phyloP scores from a whole-genome alignment of 768 basidiomycete genomes.

The Lepiota brunneoincarnata region DNA sequence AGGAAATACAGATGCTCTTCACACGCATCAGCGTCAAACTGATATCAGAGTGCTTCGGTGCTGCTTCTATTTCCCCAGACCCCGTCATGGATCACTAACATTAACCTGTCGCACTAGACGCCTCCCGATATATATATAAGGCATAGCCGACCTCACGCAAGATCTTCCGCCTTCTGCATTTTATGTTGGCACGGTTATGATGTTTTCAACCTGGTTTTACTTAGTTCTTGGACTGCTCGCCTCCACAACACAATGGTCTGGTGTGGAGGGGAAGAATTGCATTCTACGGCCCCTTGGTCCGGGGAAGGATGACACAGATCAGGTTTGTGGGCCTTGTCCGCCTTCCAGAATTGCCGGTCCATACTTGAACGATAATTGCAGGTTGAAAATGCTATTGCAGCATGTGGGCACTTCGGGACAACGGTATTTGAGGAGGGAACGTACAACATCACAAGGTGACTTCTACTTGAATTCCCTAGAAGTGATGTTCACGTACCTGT shows the following conservation, averaged over 20 bases:
- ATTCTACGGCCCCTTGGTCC: constrained; percentile 30
- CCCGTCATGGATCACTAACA: not conserved
- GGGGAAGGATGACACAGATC: constrained; percentile 38
- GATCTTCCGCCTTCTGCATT: not conserved
- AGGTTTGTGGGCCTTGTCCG: constrained; percentile 22
- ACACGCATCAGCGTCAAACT: too few species aligned
- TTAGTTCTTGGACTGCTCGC: constrained; percentile 10
- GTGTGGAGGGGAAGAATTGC: constrained; percentile 21
- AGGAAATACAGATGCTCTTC: too few species aligned
- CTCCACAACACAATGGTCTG: constrained; percentile 13
- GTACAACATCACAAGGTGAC: constrained; percentile 51
- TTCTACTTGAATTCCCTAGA: not conserved
- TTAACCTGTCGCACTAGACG: not conserved
- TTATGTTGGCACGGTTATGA: not conserved
- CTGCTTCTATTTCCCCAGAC: not conserved
- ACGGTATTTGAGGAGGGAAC: constrained; percentile 41
- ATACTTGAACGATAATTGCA: constrained; percentile 15
- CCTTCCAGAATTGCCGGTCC: not conserved
- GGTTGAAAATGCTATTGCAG: constrained; percentile 47
- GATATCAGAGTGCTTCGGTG: too few species aligned
- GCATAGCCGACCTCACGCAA: not conserved
- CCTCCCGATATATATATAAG: not conserved
- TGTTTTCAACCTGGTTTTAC: not conserved
- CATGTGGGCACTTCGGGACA: constrained; percentile 45
- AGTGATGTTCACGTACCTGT: not conserved